These are phyloP conservation scores for Colletotrichum spaethianum DNA, from an alignment of 2,329 filamentous ascomycete species.

Conservation along the genomic window DNA sequence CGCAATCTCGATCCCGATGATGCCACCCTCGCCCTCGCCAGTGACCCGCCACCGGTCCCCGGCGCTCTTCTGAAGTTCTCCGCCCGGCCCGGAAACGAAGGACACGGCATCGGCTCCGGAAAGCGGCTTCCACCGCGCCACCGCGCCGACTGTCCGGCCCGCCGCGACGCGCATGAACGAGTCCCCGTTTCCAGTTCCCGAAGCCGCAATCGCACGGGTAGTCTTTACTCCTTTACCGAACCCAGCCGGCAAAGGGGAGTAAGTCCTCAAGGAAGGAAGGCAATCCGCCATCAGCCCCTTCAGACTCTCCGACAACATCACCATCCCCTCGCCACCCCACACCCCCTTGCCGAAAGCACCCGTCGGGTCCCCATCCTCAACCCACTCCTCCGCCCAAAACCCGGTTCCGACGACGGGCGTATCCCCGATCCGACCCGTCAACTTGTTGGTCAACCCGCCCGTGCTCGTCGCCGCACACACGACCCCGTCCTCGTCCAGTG, in stretches of 20 bases:
- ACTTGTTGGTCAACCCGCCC: slow-evolving; percentile 90
- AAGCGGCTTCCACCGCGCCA: slow-evolving; percentile 73
- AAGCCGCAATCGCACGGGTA: slow-evolving; percentile 71
- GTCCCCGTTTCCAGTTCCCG: slow-evolving; percentile 90
- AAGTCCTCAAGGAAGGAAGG: slow-evolving; percentile 64
- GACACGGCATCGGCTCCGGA: slow-evolving; percentile 72
- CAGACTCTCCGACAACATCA: slow-evolving; percentile 62
- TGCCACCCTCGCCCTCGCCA: slow-evolving; percentile 86
- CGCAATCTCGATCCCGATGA: slow-evolving; percentile 83
- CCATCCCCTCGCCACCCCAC: slow-evolving; percentile 26
- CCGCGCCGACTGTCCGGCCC: slow-evolving; percentile 79
- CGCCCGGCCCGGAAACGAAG: slow-evolving; percentile 77
- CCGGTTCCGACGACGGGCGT: slow-evolving; percentile 88
- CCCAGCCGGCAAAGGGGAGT: slow-evolving; percentile 49
- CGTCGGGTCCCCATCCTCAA: slow-evolving; percentile 59
- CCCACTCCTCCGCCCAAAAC: slow-evolving; percentile 92
- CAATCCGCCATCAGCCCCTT: slow-evolving; percentile 71
- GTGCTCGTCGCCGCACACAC: slow-evolving; percentile 78
- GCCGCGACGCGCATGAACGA: slow-evolving; percentile 84
- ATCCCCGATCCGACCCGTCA: slow-evolving; percentile 87
- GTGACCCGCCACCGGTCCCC: slow-evolving; percentile 80
- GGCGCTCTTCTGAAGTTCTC: slow-evolving; percentile 82
- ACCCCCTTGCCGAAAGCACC: slow-evolving; percentile 34
- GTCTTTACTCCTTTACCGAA: slow-evolving; percentile 43
- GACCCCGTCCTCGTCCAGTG: slow-evolving; percentile 81